phyloP scores from a whole-genome alignment of 2,329 filamentous ascomycete genomes.

The Colletotrichum caudatum region DNA sequence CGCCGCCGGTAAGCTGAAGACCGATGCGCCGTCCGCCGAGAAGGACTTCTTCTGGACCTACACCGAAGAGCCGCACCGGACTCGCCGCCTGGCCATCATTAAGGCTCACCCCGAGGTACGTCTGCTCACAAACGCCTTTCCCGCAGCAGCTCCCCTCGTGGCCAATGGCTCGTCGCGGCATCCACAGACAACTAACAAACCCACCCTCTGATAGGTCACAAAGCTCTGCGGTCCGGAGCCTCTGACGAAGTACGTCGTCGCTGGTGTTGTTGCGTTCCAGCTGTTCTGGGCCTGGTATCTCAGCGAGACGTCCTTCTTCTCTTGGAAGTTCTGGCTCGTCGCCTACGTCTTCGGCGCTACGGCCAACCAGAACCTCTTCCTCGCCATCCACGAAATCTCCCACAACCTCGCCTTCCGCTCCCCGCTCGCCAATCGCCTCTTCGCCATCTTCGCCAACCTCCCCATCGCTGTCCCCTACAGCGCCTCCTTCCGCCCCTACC shows the following conservation, averaged over 20 bases:
- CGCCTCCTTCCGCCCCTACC: constrained; percentile 96
- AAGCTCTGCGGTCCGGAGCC: constrained; percentile 98
- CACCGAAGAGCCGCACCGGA: constrained; percentile 96
- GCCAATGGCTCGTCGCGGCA: not conserved
- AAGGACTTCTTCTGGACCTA: constrained; percentile 97
- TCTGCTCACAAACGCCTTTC: constrained; percentile 25
- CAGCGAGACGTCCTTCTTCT: constrained; percentile 81
- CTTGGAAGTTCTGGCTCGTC: constrained; percentile 85
- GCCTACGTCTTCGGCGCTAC: constrained; percentile 95
- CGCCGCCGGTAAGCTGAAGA: constrained; percentile 43
- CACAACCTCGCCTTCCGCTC: constrained; percentile 96
- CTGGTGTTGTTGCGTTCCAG: constrained; percentile 86
- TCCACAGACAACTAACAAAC: not conserved
- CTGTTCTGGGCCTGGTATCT: constrained; percentile 82
- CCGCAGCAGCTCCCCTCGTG: constrained; percentile 22
- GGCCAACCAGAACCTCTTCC: constrained; percentile 97
- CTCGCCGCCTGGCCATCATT: constrained; percentile 91
- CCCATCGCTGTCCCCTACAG: constrained; percentile 97
- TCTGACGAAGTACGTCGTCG: constrained; percentile 92
- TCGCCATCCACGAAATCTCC: constrained; percentile 98
- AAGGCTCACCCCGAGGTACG: constrained; percentile 95
- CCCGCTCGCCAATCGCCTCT: constrained; percentile 80
- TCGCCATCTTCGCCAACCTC: constrained; percentile 94
- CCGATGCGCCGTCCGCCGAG: constrained; percentile 46
- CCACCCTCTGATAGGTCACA: constrained; percentile 72